Evolutionary conservation across 2,329 filamentous ascomycete genomes (phyloP), one percentile per base, ranked within the genome.

Genomic region (Colletotrichum sp.): DNA sequence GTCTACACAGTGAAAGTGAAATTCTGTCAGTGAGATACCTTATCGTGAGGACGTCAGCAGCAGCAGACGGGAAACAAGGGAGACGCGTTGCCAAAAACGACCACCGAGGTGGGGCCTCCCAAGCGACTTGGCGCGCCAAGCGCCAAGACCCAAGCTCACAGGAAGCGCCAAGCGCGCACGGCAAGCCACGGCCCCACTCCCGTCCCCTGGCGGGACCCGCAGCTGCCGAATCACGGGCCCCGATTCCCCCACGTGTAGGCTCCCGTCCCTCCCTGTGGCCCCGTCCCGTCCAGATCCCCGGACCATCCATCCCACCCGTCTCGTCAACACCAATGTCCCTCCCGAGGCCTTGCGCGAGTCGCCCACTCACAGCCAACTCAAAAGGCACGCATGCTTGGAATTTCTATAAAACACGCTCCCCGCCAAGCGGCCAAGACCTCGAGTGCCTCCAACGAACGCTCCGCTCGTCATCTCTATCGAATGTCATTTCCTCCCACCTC

Each of bases 401-500:
- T 69, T 39, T 30, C 64, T 76, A 76, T 76, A 76, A 69, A 76
- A 59, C 49, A 16, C 55, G 57, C 64, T 65, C 44, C 49, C 49
- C 71, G 74, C 74, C 74, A 76, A 76, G 74, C 64, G 13, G 74
- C 74, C 65, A 76, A 76, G 74, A 55, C n/a, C 32, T 30, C 57
- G 18, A 32, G 30, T 34, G 55, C 39, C 30, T 73, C 59, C 28
- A n/a, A 30, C 32, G 28, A 59, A 34, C 57, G 74, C 34, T 52
- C 64, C 57, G 64, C 64, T 26, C 28, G 28, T 64, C 64, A 44
- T 39, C 70, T 60, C 21, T 59, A 39, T 74, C 70, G 57, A 74
- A 76, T 74, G 59, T 74, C 71, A 65, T 55, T 30, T 24, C 32
- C 57, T 73, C 13, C 59, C 32, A 7, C 32, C 21, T 52, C 59